Base-by-base conservation (phyloP, 192 early-diverging fungal genomes). In the Spinellus fusiger region DNA sequence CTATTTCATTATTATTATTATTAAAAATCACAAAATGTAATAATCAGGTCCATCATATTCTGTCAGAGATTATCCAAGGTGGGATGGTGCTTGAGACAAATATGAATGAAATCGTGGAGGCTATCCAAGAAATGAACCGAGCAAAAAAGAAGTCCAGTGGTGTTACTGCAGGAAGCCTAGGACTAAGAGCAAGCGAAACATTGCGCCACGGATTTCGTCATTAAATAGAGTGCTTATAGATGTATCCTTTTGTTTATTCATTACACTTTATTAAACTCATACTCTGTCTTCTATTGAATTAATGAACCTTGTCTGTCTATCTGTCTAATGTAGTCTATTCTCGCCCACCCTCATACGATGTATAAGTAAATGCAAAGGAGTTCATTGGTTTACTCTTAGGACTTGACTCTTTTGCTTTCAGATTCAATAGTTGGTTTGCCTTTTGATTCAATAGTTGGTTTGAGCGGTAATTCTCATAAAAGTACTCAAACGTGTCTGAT, bases 51-150 rank as follows among this genome's bases (percentile, higher is more conserved):
- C 86, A 90, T 54, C 83, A 93, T 62, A 84, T 95, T 47, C 64
- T 97, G 48, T 79, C 85, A 6, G 95, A 97, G 72, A 82, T 97
- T 15, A 80, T 97, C 8, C 86, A 87, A 34, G 95, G 93, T 23
- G 95, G 95, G 23, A 85, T 97, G 87, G 94, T 89, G 16, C 64
- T 90, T 56, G 88, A 90, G 65, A 90, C 89, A 9, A 89, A 91
- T 66, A 83, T 86, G 38, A 69, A 70, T 31, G 89, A 94, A 52
- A 89, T 94, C 59, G 83, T 90, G 4, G 56, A 73, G 9, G 84
- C 87, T 29, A 82, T 89, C 22, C 75, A 72, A 38, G 92, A 91
- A 51, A 78, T 81, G 26, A 86, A 84, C 51, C 73, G 63, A 47
- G 62, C 76, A 48, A 75, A 74, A 6, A 87, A 86, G 68, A 83